Percentiles rank a stretch among this genome's conserved stretches.
Conservation (phyloP, 106 monocot genomes). For the Dioscorea zingiberensis region DNA sequence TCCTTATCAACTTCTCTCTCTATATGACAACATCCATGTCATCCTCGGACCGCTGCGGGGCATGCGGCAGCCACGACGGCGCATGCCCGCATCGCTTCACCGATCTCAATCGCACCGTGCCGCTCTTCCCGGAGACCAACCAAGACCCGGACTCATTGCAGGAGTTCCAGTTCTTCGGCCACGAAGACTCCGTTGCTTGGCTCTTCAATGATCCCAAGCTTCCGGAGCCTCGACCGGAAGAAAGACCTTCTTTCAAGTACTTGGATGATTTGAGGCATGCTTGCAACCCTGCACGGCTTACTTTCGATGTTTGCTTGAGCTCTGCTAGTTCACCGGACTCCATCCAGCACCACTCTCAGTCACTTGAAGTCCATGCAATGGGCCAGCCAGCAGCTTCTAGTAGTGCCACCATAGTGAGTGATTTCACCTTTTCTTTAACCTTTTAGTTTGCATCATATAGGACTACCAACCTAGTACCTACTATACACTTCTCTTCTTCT, state of each 20-base stretch:
- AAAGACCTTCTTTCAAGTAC: conserved; percentile 15
- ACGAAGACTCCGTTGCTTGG: conserved; percentile 44
- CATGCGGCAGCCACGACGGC: conserved; percentile 19
- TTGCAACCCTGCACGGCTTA: conserved; percentile 6
- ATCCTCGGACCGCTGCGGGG: conserved; percentile 24
- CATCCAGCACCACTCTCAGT: background rate
- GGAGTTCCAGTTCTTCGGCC: conserved; percentile 71
- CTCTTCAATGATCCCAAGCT: conserved; percentile 33
- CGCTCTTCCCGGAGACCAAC: conserved; percentile 13
- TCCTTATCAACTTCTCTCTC: background rate
- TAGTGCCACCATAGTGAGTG: conserved; percentile 26
- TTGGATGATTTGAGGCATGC: conserved; percentile 17
- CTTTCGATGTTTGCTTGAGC: conserved; percentile 28
- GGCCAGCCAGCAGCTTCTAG: conserved; percentile 9
- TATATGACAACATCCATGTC: conserved; percentile 22
- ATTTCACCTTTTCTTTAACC: background rate
- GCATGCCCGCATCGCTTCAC: conserved; percentile 8
- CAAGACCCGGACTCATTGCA: conserved; percentile 21
- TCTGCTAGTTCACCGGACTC: conserved; percentile 9
- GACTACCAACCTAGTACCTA: background rate
- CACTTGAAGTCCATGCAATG: conserved; percentile 1
- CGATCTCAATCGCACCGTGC: conserved; percentile 24
- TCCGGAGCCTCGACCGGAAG: background rate
- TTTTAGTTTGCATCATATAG: background rate
- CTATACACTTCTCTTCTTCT: background rate